These are phyloP conservation scores for Gelatoporia subvermispora DNA, from an alignment of 768 basidiomycete species.

Conservation along the genomic window DNA sequence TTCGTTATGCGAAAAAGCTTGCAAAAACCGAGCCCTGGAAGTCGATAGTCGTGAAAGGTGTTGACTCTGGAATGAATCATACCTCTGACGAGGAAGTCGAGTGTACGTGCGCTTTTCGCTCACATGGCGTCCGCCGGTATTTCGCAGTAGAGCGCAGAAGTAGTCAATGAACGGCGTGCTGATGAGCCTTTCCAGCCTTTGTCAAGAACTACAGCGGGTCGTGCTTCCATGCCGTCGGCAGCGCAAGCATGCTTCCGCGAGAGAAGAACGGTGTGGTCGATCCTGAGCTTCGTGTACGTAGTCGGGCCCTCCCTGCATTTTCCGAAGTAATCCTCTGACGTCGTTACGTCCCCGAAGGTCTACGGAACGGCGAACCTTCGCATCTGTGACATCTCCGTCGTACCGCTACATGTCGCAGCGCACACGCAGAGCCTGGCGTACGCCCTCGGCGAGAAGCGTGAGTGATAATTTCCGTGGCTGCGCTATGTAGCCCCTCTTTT, in stretches of 20 bases:
- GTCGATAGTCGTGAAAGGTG: background rate
- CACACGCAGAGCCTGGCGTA: slow-evolving; percentile 5
- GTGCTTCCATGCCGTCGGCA: slow-evolving; percentile 26
- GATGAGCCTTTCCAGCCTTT: background rate
- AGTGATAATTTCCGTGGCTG: background rate
- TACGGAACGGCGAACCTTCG: slow-evolving; percentile 14
- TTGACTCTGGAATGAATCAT: background rate
- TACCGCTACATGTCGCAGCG: slow-evolving; percentile 5
- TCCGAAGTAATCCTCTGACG: no score
- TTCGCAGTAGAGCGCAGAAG: no score
- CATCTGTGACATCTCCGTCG: slow-evolving; percentile 8
- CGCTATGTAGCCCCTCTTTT: no score
- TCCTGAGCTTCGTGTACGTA: slow-evolving; percentile 25
- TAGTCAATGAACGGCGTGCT: background rate
- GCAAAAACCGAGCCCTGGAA: slow-evolving; percentile 10
- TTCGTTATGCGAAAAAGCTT: slow-evolving; percentile 22
- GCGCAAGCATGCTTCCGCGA: slow-evolving; percentile 35
- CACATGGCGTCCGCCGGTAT: no score
- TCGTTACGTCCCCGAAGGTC: slow-evolving; percentile 1
- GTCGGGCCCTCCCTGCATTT: background rate
- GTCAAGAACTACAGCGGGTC: background rate
- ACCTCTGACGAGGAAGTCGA: slow-evolving; percentile 2
- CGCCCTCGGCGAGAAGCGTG: background rate
- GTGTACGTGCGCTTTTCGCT: background rate
- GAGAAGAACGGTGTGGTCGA: slow-evolving; percentile 36